Evolutionary conservation across 2,329 filamentous ascomycete species (phyloP).

Genomic region (Fusarium brevicatenulatum): DNA sequence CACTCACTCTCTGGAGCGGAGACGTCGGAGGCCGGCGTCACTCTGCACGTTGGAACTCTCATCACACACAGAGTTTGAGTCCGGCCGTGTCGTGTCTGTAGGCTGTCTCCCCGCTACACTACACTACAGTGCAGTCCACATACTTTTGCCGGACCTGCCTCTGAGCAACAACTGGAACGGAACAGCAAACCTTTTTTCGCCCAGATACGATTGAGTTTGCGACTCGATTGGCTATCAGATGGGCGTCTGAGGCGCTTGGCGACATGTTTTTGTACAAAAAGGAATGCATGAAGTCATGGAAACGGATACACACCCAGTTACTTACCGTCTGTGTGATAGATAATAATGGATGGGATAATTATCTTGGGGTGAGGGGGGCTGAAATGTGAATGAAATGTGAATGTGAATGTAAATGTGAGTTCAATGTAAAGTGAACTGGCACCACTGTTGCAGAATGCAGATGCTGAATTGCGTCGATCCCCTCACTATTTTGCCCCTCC

Average conservation of each 20-base stretch:
- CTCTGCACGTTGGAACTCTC: conserved; percentile 8
- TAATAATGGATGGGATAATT: background rate
- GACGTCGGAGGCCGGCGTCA: conserved; percentile 30
- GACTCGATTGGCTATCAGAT: conserved; percentile 37
- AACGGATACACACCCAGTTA: conserved; percentile 21
- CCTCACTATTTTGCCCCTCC: conserved; percentile 22
- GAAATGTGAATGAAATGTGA: conserved; percentile 19
- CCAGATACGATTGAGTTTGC: conserved; percentile 25
- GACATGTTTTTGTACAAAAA: conserved; percentile 45
- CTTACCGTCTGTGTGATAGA: background rate
- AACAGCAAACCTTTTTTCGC: conserved; percentile 40
- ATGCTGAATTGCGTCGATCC: conserved; percentile 40
- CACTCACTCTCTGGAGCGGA: background rate
- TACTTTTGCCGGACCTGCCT: conserved; percentile 30
- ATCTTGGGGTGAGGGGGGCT: conserved; percentile 29
- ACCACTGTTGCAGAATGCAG: conserved; percentile 42
- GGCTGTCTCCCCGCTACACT: background rate
- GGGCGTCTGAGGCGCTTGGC: conserved; percentile 39
- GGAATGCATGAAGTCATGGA: conserved; percentile 52
- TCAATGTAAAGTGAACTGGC: conserved; percentile 39
- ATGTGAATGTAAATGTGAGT: background rate
- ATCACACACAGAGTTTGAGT: conserved; percentile 38
- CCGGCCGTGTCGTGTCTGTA: conserved; percentile 9
- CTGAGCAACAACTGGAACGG: conserved; percentile 39
- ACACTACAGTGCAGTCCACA: background rate